Base-by-base conservation (phyloP, 2,329 filamentous ascomycete species). In the Cercospora sp. region DNA sequence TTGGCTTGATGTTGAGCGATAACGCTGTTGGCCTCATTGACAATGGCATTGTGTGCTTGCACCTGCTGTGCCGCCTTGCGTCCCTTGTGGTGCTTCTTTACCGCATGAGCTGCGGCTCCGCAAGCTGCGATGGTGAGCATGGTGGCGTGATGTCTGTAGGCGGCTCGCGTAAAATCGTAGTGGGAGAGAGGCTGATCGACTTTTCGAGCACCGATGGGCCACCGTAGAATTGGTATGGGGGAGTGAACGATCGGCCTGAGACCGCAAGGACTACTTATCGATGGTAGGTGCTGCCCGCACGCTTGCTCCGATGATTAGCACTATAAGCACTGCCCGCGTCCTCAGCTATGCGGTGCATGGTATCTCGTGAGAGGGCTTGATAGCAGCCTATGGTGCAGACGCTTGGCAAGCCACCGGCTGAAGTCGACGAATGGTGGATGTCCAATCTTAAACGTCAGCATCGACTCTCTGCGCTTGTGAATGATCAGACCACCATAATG, bases 381-480 rank as follows among this genome's bases (percentile, higher is more conserved):
- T 55, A 28, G 12, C 48, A 30, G 48, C 48, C 12, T 55, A 26
- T 28, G 48, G 23, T 26, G 20, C 16, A 55, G 13, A 55, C 10
- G 13, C 23, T 55, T 55, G 23, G 48, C 48, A 55, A 23, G 16
- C 23, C 48, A 10, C 23, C n/a, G 48, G 23, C 48, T 55, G 23
- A 30, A 28, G 16, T 55, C 13, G 23, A 28, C 23, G 48, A 55
- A 55, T 28, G 13, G 48, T 26, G 48, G 23, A 8, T 28, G 48
- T n/a, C 23, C 48, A 55, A 55, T 28, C 48, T 55, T 55, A 28
- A 55, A 55, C 23, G 48, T 55, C 48, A 55, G 48, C 48, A 55
- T 8, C 23, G 12, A 26, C 7, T 55, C 48, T 55, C 12, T 28
- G 23, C 23, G 48, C 23, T n/a, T 8, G 48, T 55, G 48, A 13